Base-by-base conservation (phyloP, 2,329 filamentous ascomycete genomes). In the Aurifilum marmelostoma region DNA sequence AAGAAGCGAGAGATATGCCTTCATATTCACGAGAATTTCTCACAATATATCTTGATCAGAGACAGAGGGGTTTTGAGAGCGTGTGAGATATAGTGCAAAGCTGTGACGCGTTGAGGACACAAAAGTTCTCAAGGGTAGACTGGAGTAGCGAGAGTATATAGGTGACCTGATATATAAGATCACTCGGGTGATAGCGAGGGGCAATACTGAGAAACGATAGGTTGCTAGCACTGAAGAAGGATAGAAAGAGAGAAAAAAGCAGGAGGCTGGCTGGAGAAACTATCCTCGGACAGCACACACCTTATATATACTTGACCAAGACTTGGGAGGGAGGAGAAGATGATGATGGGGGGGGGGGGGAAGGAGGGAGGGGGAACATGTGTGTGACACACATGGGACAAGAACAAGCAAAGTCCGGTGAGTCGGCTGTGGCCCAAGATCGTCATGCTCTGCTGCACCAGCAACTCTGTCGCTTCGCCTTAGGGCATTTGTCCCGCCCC, bases 1-100 rank as follows among this genome's bases (percentile, higher is more conserved):
- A 54, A 79, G 39, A 66, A 79, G 70, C 29, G 77, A 75, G 62
- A 79, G 71, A 64, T 69, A 72, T 59, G 76, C 73, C 75, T 75
- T 79, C 77, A 79, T 79, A 3, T 72, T 77, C 70, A 63, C 54
- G 70, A 32, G 39, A 59, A 24, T 60, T n/a, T 63, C 16, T 60
- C 3, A 47, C 34, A 34, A 34, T 34, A 34, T 34, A n/a, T 34
- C 34, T 34, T 8, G 8, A 18, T 47, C 3, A 64, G 37, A 43
- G 60, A 63, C 32, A 43, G 56, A 59, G 14, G 69, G 54, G 47
- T 47, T n/a, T 43, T n/a, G n/a, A n/a, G n/a, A 54, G 29, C 60
- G 39, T 67, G 63, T 61, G 64, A 34, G 37, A 65, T 54, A 32
- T 9, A 41, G 32, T 66, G 54, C 16, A 8, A 54, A 65, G 66